Conservation (phyloP, 768 basidiomycete genomes). For the Psilocybe cubensis region DNA sequence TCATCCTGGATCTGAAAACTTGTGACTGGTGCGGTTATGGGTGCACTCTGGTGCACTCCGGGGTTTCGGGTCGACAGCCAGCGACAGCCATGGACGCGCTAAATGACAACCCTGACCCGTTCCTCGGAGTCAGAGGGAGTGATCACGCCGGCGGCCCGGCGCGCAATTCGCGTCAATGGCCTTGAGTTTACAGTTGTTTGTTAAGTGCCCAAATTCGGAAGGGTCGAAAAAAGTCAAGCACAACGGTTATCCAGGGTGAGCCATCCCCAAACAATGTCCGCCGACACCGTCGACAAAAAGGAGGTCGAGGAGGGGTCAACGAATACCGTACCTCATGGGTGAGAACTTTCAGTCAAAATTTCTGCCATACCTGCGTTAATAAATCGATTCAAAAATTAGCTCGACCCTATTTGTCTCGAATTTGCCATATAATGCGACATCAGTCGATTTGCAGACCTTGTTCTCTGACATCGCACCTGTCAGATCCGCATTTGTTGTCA, state of each 20-base stretch:
- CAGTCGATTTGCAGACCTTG: constrained; percentile 86
- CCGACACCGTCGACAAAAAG: neutral
- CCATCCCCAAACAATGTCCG: neutral
- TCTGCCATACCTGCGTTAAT: neutral
- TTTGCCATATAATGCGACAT: constrained; percentile 88
- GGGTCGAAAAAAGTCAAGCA: neutral
- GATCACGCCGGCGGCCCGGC: neutral
- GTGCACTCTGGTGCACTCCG: too few species aligned
- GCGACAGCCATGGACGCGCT: too few species aligned
- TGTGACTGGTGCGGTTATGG: too few species aligned
- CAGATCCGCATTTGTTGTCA: constrained; percentile 90
- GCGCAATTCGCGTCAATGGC: neutral
- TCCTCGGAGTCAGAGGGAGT: neutral
- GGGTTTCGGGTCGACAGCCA: too few species aligned
- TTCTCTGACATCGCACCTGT: constrained; percentile 97
- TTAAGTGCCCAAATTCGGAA: neutral
- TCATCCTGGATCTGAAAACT: too few species aligned
- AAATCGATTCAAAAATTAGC: constrained; percentile 35
- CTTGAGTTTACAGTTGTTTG: neutral
- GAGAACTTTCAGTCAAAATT: neutral
- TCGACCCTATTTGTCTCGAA: constrained; percentile 94
- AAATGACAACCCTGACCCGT: too few species aligned
- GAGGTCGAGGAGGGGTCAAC: neutral
- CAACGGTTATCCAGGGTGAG: neutral
- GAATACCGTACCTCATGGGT: neutral